Evolutionary conservation across 352 stramenopile species (phyloP), one percentile per base, ranked within the genome.

Genomic region (Peronosclerospora sorghi): DNA sequence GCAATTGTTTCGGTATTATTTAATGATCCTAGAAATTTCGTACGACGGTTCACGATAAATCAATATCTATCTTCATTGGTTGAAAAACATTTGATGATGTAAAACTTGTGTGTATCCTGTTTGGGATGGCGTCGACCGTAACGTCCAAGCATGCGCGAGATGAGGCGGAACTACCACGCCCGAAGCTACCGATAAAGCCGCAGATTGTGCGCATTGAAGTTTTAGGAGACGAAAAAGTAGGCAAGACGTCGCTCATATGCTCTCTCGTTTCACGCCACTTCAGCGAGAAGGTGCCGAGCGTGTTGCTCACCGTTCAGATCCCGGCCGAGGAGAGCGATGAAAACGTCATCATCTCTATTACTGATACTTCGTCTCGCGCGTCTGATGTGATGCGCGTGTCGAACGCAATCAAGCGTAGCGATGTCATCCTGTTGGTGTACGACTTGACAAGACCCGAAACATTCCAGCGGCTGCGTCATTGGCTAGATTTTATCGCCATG

Each of bases 171-270:
- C 42, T 56, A 8, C 17, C 48, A 43, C 64, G 65, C 26, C 59
- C 76, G 32, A 81, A 80, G 58, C 59, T 69, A 38, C 57, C 63
- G 37, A 51, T 77, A 21, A 89, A 89, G 59, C 71, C 77, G 41
- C 80, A 88, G 58, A 62, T 87, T 41, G 79, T 92, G 45, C 80
- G 77, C 49, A 89, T 95, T 48, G 81, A 93, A 44, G 79, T 95
- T 34, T 48, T 93, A 40, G 83, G 83, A 52, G 83, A 95, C 56
- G 81, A 91, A 59, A 91, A 87, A 64, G 78, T 91, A 47, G 83
- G 83, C 55, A 95, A 95, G 65, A 93, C 81, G 47, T 94, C 83
- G 63, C 79, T 95, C 54, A 92, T 95, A 59, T 93, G 79, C 59
- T 82, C 83, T 56, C 67, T 94, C 30, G 80, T 94, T 54, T 93